Base-by-base conservation (phyloP, 208 protist genomes). In the Herpetomonas tarakana region DNA sequence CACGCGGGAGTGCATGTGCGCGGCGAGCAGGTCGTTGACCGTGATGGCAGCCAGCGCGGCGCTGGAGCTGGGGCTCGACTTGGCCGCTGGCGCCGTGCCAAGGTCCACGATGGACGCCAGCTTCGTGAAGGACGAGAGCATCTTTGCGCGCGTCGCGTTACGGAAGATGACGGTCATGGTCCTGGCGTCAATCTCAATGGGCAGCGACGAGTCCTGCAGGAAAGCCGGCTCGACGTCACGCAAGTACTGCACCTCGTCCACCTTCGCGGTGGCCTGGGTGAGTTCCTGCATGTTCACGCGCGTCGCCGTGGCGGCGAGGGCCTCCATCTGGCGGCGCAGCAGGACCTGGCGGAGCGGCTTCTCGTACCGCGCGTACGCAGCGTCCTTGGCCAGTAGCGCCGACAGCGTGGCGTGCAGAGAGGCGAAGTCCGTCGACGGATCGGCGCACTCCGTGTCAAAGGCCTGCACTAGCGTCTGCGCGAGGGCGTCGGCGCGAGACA, bases 151-250 rank as follows among this genome's bases (percentile, higher is more conserved):
- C 2, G 83, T 75, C 16, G 83, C 67, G 55, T 85, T 79, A 31
- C 71, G 68, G 60, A 91, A 89, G 11, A 74, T 80, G 12, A 93
- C 59, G 2, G 81, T 80, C 19, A 64, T 70, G 14, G 76, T 83
- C 52, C 79, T 76, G 69, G 79, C 78, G 62, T 93, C 82, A 29
- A 93, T 83, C 39, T 89, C 83, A 4, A 91, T 76, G 0, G 77
- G 57, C 19, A 88, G 74, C 2, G 62, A 65, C 1, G 68, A 73
- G 47, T 91, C 78, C 51, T 79, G 71, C 6, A 91, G 67, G 46
- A 93, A 78, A 47, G 72, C 73, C 16, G 78, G 78, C 61, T 91
- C 78, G 45, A 89, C 70, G 39, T 61, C 66, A 64, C 77, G 64
- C 24, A 93, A 63, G 64, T 89, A 93, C 39, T 73, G 67, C 14